A percentile compares a stretch with the other conserved stretches of the same genome.
Conservation (phyloP, 768 basidiomycete species). For the Cytidiella melzeri region DNA sequence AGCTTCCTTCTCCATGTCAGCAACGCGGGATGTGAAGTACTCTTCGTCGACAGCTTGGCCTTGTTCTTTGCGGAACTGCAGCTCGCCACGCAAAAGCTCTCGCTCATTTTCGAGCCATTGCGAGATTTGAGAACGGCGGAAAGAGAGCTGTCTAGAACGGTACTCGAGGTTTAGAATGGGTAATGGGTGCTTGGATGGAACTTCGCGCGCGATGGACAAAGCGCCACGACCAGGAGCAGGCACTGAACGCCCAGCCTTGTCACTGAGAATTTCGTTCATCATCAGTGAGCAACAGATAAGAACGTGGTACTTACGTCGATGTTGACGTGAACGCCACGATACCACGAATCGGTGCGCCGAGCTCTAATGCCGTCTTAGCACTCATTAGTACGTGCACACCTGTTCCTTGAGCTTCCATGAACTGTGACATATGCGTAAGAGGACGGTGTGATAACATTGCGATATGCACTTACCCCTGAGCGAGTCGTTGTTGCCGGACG, state of each 20-base stretch:
- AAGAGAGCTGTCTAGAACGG: constrained; percentile 87
- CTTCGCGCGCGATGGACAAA: constrained; percentile 80
- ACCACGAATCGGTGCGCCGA: constrained; percentile 90
- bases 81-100: constrained; percentile 73
- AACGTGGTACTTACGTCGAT: constrained; percentile 60
- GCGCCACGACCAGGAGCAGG: constrained; percentile 96
- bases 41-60: constrained; percentile 51
- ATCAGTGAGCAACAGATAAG: background rate
- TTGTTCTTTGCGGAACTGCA: constrained; percentile 51
- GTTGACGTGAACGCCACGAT: constrained; percentile 95
- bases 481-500: constrained; percentile 95
- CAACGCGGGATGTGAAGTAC: constrained; percentile 71
- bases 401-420: constrained; percentile 96
- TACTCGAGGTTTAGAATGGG: constrained; percentile 82
- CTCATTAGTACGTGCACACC: constrained; percentile 98
- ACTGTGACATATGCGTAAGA: constrained; percentile 33
- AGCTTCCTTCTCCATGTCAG: constrained; percentile 88
- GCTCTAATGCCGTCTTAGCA: constrained; percentile 91
- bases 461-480: constrained; percentile 61
- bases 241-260: constrained; percentile 97
- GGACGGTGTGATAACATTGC: background rate
- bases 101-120: constrained; percentile 94
- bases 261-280: constrained; percentile 43
- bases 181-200: constrained; percentile 70
- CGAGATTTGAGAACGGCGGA: constrained; percentile 92